Conservation (phyloP, 106 monocot species). For the Vanilla planifolia region DNA sequence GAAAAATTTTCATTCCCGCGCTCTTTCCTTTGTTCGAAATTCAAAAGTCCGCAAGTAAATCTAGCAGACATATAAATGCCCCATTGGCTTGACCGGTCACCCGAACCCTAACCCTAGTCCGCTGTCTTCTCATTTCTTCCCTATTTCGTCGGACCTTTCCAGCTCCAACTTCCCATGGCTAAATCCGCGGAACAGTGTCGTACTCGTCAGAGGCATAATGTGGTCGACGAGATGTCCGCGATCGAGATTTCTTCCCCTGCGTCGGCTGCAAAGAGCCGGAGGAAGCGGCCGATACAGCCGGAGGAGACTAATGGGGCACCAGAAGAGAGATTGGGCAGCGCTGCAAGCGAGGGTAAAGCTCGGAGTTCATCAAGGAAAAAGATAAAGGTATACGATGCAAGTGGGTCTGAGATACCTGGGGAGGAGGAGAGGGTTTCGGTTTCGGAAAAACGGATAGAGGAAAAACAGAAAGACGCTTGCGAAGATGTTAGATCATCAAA, state of each 20-base stretch:
- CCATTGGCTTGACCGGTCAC: no score
- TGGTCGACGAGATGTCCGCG: background rate
- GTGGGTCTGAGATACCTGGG: background rate
- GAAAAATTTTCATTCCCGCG: background rate
- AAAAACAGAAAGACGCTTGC: background rate
- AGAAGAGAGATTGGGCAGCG: background rate
- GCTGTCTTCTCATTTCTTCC: background rate
- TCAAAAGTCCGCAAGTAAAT: background rate
- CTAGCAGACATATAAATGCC: background rate
- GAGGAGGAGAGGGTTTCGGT: background rate
- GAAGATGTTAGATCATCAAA: no score
- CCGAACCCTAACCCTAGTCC: slow-evolving; percentile 1
- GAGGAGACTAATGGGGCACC: background rate
- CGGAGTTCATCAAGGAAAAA: slow-evolving; percentile 2
- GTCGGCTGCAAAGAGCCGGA: background rate
- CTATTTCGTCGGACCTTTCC: no score
- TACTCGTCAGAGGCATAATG: background rate
- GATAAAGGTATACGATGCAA: background rate
- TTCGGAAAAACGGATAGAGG: background rate
- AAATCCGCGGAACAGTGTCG: background rate
- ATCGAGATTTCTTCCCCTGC: background rate
- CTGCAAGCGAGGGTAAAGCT: background rate
- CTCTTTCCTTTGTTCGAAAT: slow-evolving; percentile 1
- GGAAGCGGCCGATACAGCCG: background rate
- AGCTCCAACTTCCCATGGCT: no score